Evolutionary conservation across 1,139 yeast genomes (phyloP).

Genomic region (Kurtzmaniella quercitrusa): DNA sequence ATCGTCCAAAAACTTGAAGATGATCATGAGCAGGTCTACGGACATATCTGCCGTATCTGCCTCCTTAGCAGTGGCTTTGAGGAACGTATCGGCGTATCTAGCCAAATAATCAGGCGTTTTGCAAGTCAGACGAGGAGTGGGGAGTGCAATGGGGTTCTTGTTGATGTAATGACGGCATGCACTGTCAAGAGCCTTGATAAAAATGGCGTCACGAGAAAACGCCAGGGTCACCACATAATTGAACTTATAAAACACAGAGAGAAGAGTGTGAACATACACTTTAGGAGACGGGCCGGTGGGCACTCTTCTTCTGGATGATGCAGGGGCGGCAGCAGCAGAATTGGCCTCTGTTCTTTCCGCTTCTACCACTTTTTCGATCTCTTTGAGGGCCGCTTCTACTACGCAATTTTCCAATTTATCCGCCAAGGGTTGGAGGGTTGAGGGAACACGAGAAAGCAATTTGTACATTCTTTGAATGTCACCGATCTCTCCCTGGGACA

Average conservation of each 20-base stretch:
- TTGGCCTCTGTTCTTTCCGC: slow-evolving; percentile 34
- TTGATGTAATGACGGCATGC: slow-evolving; percentile 88
- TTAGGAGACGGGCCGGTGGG: slow-evolving; percentile 56
- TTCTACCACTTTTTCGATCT: slow-evolving; percentile 60
- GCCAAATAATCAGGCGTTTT: slow-evolving; percentile 91
- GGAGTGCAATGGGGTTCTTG: slow-evolving; percentile 73
- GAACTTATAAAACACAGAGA: slow-evolving; percentile 65
- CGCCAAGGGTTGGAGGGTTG: slow-evolving; percentile 75
- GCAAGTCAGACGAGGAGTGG: slow-evolving; percentile 44
- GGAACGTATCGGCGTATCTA: slow-evolving; percentile 77
- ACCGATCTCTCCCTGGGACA: slow-evolving; percentile 71
- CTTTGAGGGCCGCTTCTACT: slow-evolving; percentile 65
- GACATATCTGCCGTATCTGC: slow-evolving; percentile 70
- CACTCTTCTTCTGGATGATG: slow-evolving; percentile 13
- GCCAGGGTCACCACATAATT: slow-evolving; percentile 64
- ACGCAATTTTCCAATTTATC: slow-evolving; percentile 70
- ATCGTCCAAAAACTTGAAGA: slow-evolving; percentile 86
- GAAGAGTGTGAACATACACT: slow-evolving; percentile 71
- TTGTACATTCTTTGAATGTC: slow-evolving; percentile 79
- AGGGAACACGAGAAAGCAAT: slow-evolving; percentile 68
- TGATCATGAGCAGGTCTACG: slow-evolving; percentile 77
- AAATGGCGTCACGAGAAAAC: slow-evolving; percentile 70
- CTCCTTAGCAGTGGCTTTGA: slow-evolving; percentile 72
- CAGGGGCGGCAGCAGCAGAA: slow-evolving; percentile 10
- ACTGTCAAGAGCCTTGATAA: slow-evolving; percentile 83